phyloP scores from a whole-genome alignment of 192 early-diverging fungal genomes.

The Allomyces macrogynus region DNA sequence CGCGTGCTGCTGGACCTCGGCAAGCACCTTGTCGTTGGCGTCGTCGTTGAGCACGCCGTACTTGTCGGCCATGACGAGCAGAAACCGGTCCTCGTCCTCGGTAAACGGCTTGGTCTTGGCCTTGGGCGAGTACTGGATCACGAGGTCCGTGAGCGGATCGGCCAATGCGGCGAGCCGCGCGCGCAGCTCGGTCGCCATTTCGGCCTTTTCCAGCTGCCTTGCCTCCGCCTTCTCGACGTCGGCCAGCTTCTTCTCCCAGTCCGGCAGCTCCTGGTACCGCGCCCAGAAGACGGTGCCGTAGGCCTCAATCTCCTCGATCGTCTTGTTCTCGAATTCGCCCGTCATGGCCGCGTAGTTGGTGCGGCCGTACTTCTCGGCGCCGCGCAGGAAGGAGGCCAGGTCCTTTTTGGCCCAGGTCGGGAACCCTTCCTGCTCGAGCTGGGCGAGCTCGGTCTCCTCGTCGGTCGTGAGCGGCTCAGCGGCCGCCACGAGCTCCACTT shows the following conservation, averaged over 20 bases:
- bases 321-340: slow-evolving; percentile 77
- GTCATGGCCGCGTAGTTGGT: slow-evolving; percentile 52
- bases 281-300: slow-evolving; percentile 80
- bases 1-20: slow-evolving; percentile 57
- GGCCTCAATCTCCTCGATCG: slow-evolving; percentile 54
- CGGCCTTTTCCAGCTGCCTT: slow-evolving; percentile 51
- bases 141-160: slow-evolving; percentile 69
- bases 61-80: slow-evolving; percentile 71
- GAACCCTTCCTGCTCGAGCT: slow-evolving; percentile 47
- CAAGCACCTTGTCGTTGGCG: slow-evolving; percentile 77
- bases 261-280: slow-evolving; percentile 69
- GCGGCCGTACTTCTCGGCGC: slow-evolving; percentile 66
- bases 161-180: slow-evolving; percentile 50
- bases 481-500: slow-evolving; percentile 13
- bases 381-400: slow-evolving; percentile 67
- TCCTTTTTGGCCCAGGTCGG: slow-evolving; percentile 80
- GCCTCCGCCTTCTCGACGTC: slow-evolving; percentile 81
- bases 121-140: slow-evolving; percentile 65
- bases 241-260: slow-evolving; percentile 64
- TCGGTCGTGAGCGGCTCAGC: slow-evolving; percentile 24
- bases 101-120: slow-evolving; percentile 78
- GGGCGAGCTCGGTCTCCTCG: slow-evolving; percentile 24
- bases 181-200: slow-evolving; percentile 65
- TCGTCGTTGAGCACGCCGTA: slow-evolving; percentile 84
- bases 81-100: slow-evolving; percentile 92